Conservation (phyloP, 2,329 filamentous ascomycete species). For the Stachybotrys chlorohalonatus region DNA sequence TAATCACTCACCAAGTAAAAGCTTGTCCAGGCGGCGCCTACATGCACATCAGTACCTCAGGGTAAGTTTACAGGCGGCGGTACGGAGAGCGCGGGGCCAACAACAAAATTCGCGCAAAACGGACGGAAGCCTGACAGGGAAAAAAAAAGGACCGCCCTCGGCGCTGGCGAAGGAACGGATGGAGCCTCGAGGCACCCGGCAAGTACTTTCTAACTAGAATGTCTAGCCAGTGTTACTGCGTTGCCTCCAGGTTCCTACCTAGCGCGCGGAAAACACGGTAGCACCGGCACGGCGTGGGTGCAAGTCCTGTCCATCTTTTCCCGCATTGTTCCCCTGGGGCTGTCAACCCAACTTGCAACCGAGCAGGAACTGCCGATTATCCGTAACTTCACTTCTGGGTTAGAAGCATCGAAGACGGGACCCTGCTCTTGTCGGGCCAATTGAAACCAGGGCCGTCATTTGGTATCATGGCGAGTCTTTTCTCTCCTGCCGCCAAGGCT, state of each 20-base stretch:
- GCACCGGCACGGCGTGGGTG: background rate
- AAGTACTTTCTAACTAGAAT: too few relatives aligned
- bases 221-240: too few relatives aligned
- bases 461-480: too few relatives aligned
- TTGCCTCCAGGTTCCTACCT: too few relatives aligned
- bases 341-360: background rate
- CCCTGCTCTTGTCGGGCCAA: too few relatives aligned
- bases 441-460: too few relatives aligned
- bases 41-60: background rate
- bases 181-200: background rate
- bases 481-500: too few relatives aligned
- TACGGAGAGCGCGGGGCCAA: background rate
- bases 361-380: background rate
- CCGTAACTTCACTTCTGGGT: background rate
- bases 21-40: background rate
- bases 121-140: background rate
- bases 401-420: too few relatives aligned
- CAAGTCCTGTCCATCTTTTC: background rate
- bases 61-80: too few relatives aligned
- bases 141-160: background rate
- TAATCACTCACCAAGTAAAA: background rate
- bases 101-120: background rate
- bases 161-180: background rate
- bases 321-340: background rate
- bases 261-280: background rate